Evolutionary conservation across 345 rosid species (phyloP).

Genomic region (Salix brachista): DNA sequence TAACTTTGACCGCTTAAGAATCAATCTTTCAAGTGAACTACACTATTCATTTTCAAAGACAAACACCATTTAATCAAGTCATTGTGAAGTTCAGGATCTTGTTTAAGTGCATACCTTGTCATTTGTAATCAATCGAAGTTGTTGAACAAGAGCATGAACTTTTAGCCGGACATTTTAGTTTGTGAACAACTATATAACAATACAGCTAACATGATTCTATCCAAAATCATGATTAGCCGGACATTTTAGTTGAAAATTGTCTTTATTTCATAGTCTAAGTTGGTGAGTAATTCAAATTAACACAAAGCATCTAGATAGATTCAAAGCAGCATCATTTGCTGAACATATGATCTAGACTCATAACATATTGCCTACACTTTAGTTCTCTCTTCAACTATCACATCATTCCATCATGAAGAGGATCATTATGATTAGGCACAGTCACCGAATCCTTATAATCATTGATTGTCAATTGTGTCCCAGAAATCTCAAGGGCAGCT

Average conservation of each 20-base stretch:
- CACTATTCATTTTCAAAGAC: not conserved
- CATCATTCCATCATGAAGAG: slow-evolving; percentile 14
- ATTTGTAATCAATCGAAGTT: no score
- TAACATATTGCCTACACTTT: not conserved
- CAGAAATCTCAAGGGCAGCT: no score
- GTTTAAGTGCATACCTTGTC: no score
- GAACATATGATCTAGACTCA: not conserved
- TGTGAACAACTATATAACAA: not conserved
- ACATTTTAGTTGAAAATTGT: not conserved
- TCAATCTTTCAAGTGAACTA: not conserved
- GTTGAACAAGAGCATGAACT: no score
- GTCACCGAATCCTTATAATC: slow-evolving; percentile 43
- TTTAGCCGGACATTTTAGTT: no score
- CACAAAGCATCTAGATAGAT: not conserved
- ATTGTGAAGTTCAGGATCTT: no score
- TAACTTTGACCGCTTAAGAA: not conserved
- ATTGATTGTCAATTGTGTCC: no score
- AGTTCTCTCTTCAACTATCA: not conserved
- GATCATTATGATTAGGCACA: slow-evolving; percentile 45
- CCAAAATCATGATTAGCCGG: not conserved
- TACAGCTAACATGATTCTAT: not conserved
- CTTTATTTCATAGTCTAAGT: not conserved
- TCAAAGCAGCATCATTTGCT: not conserved
- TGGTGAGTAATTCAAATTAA: not conserved
- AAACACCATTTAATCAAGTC: no score